Base-by-base conservation (phyloP, 495 filamentous ascomycete genomes). In the Pseudevernia furfuracea region DNA sequence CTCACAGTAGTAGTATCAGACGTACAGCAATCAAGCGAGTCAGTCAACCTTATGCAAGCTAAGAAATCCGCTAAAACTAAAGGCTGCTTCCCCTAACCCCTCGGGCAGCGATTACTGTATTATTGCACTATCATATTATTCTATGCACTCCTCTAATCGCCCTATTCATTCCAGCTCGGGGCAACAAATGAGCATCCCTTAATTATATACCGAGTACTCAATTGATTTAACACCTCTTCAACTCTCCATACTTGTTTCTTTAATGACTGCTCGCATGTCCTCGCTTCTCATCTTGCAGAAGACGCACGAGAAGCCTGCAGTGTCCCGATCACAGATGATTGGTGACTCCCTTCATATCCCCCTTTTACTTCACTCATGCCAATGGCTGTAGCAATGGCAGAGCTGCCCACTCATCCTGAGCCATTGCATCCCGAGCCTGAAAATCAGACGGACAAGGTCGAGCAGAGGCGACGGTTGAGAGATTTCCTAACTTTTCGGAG, bases 401-500 rank as follows among this genome's bases (percentile, higher is more conserved):
- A 68, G 57, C 65, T 43, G 37, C 59, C 66, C 25, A 66, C 66
- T 34, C 65, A 64, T 43, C 57, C 63, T 39, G 59, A 58, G 25
- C 66, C 64, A 41, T 70, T 63, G 46, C 44, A 66, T 43, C 36
- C 60, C 23, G 69, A 70, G 41, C 55, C 59, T 44, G 69, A 60
- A 63, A 61, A 56, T 6, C 67, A 66, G 15, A 28, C 39, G 19
- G 65, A 67, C 17, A 67, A 69, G 49, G 56, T 21, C 38, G 68
- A 69, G 60, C 76, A 77, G 57, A 82, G 80, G 66, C 74, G 76
- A 71, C 80, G 79, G 66, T 80, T 82, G 75, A 82, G 78, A 79
- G 80, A 80, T 66, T 74, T 76, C 55, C 68, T 80, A 58, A 77
- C 74, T 36, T 58, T 65, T 44, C 73, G 75, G 63, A 69, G 75